Evolutionary conservation across 768 basidiomycete genomes (phyloP), one percentile per base, ranked within the genome.

Genomic region (Phylloporus scabripes): DNA sequence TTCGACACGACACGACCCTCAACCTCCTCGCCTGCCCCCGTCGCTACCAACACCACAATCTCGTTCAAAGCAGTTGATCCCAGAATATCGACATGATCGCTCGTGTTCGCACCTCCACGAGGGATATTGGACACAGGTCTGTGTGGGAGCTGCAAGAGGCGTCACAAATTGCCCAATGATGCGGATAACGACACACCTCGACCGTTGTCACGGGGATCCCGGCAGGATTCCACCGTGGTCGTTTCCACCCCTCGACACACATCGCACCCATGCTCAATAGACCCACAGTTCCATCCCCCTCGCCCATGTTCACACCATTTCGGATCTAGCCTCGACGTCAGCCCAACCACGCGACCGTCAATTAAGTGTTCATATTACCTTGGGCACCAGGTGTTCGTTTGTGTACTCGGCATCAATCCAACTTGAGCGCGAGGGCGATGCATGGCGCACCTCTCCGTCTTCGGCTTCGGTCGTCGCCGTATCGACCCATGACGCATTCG

Each of bases 231-330:
- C 92, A 97, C 46, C 83, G 74, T 53, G 77, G 77, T 49, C 83
- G 74, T 66, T 87, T 88, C 95, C 94, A 96, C 7, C 94, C 95
- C 61, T 92, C 91, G 10, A 87, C 84, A 60, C 95, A 97, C 92
- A 98, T 96, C n/a, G 88, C 82, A 14, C 93, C 95, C 46, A 93
- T 74, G 56, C 87, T 90, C 29, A 94, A 60, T 36, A 92, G 69
- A 57, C 82, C 82, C 20, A 93, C 92, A 2, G 96, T 97, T 11
- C 96, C 95, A 64, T 98, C 96, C 7, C 93, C 95, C 71, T 96
- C 92, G 34, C 92, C 91, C 67, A 94, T 82, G 56, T 87, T 89
- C 46, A 97, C 90, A 10, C 94, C 94, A 53, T 88, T 91, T 45
- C 76, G 72, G 42, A 90, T 70, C 83, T 84, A 37, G 28, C 17